Conservation (phyloP, 768 basidiomycete species). For the Leccinum subgranulosum region DNA sequence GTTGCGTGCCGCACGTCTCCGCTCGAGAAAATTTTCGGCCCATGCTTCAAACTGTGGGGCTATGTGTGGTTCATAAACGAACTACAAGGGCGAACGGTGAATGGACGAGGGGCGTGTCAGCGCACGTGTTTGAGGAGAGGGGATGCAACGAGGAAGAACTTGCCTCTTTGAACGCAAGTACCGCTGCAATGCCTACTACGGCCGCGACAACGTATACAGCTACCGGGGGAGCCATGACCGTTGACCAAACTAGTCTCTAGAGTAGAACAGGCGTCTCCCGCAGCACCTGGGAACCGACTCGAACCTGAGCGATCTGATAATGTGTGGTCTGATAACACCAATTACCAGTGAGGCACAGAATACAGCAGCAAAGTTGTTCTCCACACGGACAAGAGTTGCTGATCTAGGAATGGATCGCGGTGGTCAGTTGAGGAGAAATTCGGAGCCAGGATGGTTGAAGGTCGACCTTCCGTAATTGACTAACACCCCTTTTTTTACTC, state of each 20-base stretch:
- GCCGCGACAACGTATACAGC: slow-evolving; percentile 51
- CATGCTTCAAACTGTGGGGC: slow-evolving; percentile 55
- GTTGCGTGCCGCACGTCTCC: slow-evolving; percentile 27
- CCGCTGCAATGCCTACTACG: slow-evolving; percentile 49
- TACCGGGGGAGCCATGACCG: slow-evolving; percentile 28
- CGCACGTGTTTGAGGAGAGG: slow-evolving; percentile 14
- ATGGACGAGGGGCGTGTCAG: slow-evolving; percentile 15
- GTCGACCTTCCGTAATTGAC: slow-evolving; percentile 8
- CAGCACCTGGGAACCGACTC: slow-evolving; percentile 7
- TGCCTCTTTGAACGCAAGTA: slow-evolving; percentile 60
- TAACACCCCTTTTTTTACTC: slow-evolving; percentile 15
- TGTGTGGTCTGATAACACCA: neutral
- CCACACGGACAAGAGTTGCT: neutral
- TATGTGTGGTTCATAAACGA: slow-evolving; percentile 68
- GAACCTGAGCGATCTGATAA: neutral
- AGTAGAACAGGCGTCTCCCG: slow-evolving; percentile 6
- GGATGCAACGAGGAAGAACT: slow-evolving; percentile 7
- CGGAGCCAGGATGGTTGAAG: neutral
- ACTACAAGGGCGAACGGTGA: slow-evolving; percentile 37
- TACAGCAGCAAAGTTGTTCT: neutral
- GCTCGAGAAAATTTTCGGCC: slow-evolving; percentile 33
- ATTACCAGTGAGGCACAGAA: neutral
- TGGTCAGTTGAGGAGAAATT: slow-evolving; percentile 2
- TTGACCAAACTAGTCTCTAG: slow-evolving; percentile 4
- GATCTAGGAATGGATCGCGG: neutral